These are phyloP conservation scores for Cryphonectria carpinicola DNA, from an alignment of 2,329 filamentous ascomycete species.

Conservation along the genomic window DNA sequence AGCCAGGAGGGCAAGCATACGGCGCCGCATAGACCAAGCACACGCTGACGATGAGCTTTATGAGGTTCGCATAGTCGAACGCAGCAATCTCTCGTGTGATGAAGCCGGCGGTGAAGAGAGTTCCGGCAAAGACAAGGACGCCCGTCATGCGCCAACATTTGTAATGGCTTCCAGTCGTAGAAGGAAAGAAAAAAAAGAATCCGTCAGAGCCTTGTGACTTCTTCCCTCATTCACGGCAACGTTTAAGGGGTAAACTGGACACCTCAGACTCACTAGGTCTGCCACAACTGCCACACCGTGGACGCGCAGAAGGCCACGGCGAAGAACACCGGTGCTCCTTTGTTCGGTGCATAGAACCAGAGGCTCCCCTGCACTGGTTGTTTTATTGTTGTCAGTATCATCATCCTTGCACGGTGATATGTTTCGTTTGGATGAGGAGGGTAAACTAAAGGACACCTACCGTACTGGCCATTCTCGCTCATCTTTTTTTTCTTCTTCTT, in stretches of 20 bases:
- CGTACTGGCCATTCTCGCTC: conserved; percentile 21
- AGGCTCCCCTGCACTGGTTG: conserved; percentile 46
- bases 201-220: background rate
- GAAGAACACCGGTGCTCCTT: conserved; percentile 53
- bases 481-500: conserved; percentile 13
- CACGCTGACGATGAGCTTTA: conserved; percentile 46
- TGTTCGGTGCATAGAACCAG: conserved; percentile 53
- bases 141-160: conserved; percentile 55
- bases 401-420: background rate
- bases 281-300: conserved; percentile 45
- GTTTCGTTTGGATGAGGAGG: background rate
- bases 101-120: conserved; percentile 56
- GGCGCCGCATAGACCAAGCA: conserved; percentile 43
- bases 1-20: conserved; percentile 26
- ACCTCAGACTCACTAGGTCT: conserved; percentile 49
- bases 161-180: conserved; percentile 40
- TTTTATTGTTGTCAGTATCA: background rate
- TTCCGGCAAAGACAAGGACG: conserved; percentile 51
- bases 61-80: conserved; percentile 48
- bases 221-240: background rate
- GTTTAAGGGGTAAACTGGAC: too few relatives aligned
- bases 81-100: conserved; percentile 51
- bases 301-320: conserved; percentile 45
- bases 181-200: background rate
- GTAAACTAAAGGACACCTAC: background rate